These are phyloP conservation scores for Jaminaea rosea DNA, from an alignment of 1,284 basidiomycete genomes.

Conservation along the genomic window DNA sequence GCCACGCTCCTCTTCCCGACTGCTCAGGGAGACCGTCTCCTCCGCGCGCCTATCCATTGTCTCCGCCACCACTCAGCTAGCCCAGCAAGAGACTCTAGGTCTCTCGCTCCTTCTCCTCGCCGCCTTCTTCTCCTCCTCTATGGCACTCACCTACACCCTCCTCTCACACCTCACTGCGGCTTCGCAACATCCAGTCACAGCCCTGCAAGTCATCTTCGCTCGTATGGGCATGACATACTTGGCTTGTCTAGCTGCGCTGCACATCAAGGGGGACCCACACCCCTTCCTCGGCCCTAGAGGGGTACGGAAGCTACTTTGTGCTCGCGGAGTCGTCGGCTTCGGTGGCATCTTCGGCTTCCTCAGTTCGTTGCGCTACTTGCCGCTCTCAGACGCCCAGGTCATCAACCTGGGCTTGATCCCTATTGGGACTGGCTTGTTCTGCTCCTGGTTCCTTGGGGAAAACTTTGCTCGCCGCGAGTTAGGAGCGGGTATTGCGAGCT, in stretches of 20 bases:
- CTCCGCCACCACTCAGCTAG: too few relatives aligned
- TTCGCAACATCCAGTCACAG: neutral
- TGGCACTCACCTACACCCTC: neutral
- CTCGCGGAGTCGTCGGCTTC: neutral
- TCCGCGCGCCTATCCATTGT: too few relatives aligned
- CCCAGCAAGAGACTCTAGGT: slow-evolving; percentile 1
- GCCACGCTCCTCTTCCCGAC: too few relatives aligned
- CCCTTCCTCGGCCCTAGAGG: neutral
- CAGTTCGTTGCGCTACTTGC: neutral
- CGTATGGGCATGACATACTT: neutral
- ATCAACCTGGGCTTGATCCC: neutral
- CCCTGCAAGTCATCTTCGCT: neutral
- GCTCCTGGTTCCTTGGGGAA: neutral
- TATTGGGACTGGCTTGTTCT: neutral
- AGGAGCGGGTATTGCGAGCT: neutral
- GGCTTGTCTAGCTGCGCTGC: neutral
- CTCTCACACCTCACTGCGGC: neutral
- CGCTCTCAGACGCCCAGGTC: neutral
- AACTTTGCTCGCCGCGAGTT: neutral
- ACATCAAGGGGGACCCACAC: neutral
- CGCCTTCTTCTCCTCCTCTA: neutral
- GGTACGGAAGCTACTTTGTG: neutral
- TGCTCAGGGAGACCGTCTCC: too few relatives aligned
- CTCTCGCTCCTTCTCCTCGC: neutral
- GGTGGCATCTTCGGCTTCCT: neutral